Percentiles rank a stretch among this genome's conserved stretches.
Conservation (phyloP, 352 stramenopile species). For the Phytophthora melonis region DNA sequence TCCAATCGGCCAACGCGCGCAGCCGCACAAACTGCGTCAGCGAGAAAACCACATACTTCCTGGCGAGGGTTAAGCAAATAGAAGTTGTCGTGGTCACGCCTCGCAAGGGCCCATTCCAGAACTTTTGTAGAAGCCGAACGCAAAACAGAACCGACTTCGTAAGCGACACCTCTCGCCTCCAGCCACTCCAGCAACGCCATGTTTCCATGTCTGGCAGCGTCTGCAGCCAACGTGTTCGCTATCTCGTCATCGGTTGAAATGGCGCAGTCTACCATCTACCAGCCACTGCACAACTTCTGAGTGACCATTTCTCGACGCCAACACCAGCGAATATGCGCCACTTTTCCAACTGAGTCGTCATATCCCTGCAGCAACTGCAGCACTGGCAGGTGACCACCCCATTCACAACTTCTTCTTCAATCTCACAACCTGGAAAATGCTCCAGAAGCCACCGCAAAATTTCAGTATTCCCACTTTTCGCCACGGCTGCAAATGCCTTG, state of each 20-base stretch:
- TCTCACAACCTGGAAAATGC: background rate
- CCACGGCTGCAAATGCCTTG: background rate
- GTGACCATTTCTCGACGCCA: background rate
- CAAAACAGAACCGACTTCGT: background rate
- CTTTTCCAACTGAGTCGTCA: background rate
- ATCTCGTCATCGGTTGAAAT: background rate
- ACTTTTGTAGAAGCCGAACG: background rate
- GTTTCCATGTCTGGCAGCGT: background rate
- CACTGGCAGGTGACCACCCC: background rate
- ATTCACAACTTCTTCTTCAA: background rate
- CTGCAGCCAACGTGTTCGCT: background rate
- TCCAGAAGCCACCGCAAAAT: background rate
- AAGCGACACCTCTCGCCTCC: background rate
- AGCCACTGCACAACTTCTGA: background rate
- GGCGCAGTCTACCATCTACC: background rate
- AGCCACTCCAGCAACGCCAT: background rate
- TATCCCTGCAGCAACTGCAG: background rate
- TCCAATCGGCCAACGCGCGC: background rate
- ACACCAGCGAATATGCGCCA: background rate
- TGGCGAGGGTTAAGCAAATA: background rate
- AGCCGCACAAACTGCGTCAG: background rate
- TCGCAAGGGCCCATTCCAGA: background rate
- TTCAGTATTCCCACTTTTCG: background rate
- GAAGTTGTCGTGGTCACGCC: background rate
- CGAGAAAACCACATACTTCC: background rate